Percentiles rank a stretch among this genome's conserved stretches.
Conservation (phyloP, 2,329 filamentous ascomycete genomes). For the Monilinia fructicola region DNA sequence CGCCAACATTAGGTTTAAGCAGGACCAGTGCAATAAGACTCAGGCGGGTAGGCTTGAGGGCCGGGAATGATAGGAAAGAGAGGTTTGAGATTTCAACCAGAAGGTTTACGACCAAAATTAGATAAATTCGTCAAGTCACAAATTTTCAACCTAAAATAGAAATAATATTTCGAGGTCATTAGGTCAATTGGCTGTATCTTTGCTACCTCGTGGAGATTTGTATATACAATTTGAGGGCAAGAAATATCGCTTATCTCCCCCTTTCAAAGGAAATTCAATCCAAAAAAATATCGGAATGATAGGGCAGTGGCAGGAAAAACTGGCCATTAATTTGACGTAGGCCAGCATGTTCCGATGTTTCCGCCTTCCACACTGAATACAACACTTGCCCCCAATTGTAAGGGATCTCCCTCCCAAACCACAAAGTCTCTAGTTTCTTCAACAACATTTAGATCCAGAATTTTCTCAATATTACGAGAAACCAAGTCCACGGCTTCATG, state of each 20-base stretch:
- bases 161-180: not conserved
- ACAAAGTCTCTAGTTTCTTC: slow-evolving; percentile 44
- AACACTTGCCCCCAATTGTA: slow-evolving; percentile 45
- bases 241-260: not conserved
- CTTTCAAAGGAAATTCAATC: no score
- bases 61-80: not conserved
- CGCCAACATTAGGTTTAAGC: not conserved
- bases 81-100: not conserved
- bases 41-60: not conserved
- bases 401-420: slow-evolving; percentile 46
- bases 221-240: not conserved
- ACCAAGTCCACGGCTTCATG: slow-evolving; percentile 43
- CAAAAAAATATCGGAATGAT: not conserved
- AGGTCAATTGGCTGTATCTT: not conserved
- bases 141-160: not conserved
- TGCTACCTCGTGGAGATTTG: not conserved
- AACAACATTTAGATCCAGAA: slow-evolving; percentile 41
- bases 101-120: not conserved
- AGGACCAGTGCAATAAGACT: not conserved
- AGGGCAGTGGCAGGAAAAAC: not conserved
- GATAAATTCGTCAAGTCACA: not conserved
- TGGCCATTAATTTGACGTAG: slow-evolving; percentile 30
- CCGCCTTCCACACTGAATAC: slow-evolving; percentile 42
- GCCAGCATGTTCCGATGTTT: slow-evolving; percentile 42
- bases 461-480: slow-evolving; percentile 45